Percentiles rank a stretch among this genome's conserved stretches.
Evolutionary conservation across 2,329 filamentous ascomycete species (phyloP).

Genomic region (Colletotrichum godetiae): DNA sequence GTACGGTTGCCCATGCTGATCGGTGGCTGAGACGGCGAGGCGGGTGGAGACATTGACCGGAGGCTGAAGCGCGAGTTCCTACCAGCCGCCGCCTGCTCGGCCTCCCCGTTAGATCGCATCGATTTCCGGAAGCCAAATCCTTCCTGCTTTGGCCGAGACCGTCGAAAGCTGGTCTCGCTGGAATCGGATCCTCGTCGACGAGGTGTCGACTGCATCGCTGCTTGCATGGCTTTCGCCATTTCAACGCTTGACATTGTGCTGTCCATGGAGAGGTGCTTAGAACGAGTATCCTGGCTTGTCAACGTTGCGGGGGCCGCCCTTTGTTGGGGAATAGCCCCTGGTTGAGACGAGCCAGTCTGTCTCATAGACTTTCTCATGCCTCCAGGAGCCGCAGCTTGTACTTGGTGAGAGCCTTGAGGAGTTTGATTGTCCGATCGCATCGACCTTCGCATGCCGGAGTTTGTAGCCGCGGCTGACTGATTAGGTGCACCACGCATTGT

Average conservation of each 20-base stretch:
- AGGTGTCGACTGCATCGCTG: conserved; percentile 49
- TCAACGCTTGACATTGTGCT: conserved; percentile 34
- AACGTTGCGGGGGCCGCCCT: not conserved
- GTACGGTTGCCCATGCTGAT: conserved; percentile 53
- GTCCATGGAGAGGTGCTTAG: conserved; percentile 24
- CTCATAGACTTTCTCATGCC: conserved; percentile 46
- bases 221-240: conserved; percentile 38
- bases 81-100: conserved; percentile 49
- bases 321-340: not conserved
- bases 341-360: conserved; percentile 21
- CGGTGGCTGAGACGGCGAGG: conserved; percentile 59
- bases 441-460: conserved; percentile 43
- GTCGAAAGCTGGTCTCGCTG: conserved; percentile 86
- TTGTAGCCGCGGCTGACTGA: conserved; percentile 10
- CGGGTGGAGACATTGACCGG: conserved; percentile 76
- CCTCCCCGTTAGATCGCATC: conserved; percentile 68
- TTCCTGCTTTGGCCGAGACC: conserved; percentile 61
- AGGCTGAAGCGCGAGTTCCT: conserved; percentile 68
- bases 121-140: conserved; percentile 76
- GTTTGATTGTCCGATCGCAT: conserved; percentile 11
- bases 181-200: conserved; percentile 70
- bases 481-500: conserved; percentile 56
- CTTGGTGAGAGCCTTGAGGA: not conserved
- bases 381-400: not conserved
- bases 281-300: not conserved